phyloP scores from a whole-genome alignment of 2,329 filamentous ascomycete genomes.

The Ascochyta koolunga region DNA sequence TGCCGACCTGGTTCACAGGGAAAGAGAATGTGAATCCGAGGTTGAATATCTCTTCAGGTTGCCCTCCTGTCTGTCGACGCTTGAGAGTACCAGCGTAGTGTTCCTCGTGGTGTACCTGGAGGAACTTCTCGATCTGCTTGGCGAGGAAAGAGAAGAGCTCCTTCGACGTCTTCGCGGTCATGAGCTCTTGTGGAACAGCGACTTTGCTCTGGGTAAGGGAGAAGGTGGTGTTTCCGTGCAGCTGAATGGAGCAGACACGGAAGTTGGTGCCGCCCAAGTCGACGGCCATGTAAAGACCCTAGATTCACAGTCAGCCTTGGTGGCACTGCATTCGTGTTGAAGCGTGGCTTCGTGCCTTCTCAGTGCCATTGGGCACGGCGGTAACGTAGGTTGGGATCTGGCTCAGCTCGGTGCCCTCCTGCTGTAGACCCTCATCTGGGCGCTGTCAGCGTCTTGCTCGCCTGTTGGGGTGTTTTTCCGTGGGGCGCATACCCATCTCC shows the following conservation, averaged over 20 bases:
- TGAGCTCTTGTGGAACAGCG: constrained; percentile 85
- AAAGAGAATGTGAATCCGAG: constrained; percentile 99
- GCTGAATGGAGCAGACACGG: constrained; percentile 90
- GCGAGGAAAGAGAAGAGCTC: constrained; percentile 93
- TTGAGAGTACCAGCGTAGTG: constrained; percentile 76
- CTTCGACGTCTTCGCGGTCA: constrained; percentile 83
- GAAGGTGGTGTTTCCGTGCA: constrained; percentile 95
- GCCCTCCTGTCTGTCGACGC: constrained; percentile 66
- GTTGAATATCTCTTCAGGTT: constrained; percentile 81
- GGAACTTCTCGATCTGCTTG: constrained; percentile 87
- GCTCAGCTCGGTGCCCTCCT: constrained; percentile 80
- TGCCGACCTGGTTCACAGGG: constrained; percentile 89
- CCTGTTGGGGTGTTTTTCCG: neutral
- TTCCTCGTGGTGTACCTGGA: constrained; percentile 84
- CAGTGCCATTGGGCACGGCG: constrained; percentile 92
- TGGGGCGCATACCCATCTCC: constrained; percentile 70
- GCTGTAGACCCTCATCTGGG: constrained; percentile 78
- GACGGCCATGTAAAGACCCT: constrained; percentile 95
- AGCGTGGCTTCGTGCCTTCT: constrained; percentile 84
- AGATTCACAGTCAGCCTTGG: constrained; percentile 13
- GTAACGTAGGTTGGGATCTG: constrained; percentile 99
- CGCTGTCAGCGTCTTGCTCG: constrained; percentile 21
- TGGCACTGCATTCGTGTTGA: neutral
- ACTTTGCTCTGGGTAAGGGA: constrained; percentile 92
- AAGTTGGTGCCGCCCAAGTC: constrained; percentile 99